A percentile compares a stretch with the other conserved stretches of the same genome.
These are phyloP conservation scores for Salmacisia buchloeana DNA, from an alignment of 1,284 basidiomycete species.

Conservation along the genomic window DNA sequence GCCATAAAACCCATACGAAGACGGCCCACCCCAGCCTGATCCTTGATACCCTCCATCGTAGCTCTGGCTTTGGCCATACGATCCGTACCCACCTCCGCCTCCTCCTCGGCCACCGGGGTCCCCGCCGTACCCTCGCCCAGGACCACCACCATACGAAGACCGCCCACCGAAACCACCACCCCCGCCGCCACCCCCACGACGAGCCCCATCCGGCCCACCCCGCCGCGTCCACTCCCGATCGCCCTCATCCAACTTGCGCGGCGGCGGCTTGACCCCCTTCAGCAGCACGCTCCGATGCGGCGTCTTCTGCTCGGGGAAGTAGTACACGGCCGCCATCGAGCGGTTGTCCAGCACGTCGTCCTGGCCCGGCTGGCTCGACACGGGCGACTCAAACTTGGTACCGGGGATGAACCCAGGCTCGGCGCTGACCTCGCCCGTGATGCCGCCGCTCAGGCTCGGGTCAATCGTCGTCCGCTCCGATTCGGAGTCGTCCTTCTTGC, in stretches of 20 bases:
- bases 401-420: constrained; percentile 87
- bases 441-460: constrained; percentile 65
- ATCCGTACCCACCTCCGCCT: constrained; percentile 10
- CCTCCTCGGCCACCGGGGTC: not conserved
- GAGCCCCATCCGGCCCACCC: constrained; percentile 50
- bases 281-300: constrained; percentile 82
- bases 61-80: constrained; percentile 14
- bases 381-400: constrained; percentile 77
- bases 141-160: not conserved
- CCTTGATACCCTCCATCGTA: constrained; percentile 9
- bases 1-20: not conserved
- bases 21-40: constrained; percentile 6
- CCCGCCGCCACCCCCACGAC: constrained; percentile 53
- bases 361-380: constrained; percentile 50
- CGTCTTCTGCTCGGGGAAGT: constrained; percentile 76
- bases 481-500: constrained; percentile 17
- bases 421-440: constrained; percentile 71
- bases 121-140: not conserved
- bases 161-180: constrained; percentile 29
- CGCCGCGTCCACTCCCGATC: constrained; percentile 67
- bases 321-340: constrained; percentile 79
- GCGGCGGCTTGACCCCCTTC: constrained; percentile 64
- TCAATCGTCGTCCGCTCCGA: constrained; percentile 59
- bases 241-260: constrained; percentile 62
- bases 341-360: constrained; percentile 79